Base-by-base conservation (phyloP, 805 yeast species). In the Blastobotrys americana region DNA sequence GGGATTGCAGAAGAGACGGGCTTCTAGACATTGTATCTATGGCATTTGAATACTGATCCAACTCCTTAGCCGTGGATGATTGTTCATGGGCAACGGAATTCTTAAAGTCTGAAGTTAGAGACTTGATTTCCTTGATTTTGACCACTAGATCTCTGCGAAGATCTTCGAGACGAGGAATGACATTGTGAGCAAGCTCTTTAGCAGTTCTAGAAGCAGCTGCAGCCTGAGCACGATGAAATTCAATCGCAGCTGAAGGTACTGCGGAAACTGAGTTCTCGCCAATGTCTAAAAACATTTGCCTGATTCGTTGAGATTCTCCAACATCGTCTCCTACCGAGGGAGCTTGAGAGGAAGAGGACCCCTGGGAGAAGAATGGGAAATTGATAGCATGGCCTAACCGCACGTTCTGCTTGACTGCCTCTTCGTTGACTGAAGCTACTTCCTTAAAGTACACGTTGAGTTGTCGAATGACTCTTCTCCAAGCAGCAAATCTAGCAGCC, bases 221-320 rank as follows among this genome's bases (percentile, higher is more conserved):
- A 0, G 84, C 83, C 43, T 79, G 66, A 25, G 76, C 67, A 2
- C 77, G 71, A 59, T 83, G 88, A 59, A 80, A 75, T 65, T 81
- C 64, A 71, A 80, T 66, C 52, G 89, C 66, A 9, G 80, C 67
- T 6, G 80, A 76, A 6, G 95, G 95, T 31, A 89, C 66, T 61
- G 88, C 96, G 55, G 83, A 88, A 44, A 89, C 74, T 6, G 95
- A 85, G 3, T 84, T 84, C 52, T 73, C 77, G 25, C 96, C 96
- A 27, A 76, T 69, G 1, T 94, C 88, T 43, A 83, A 65, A 55
- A 90, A 90, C 63, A 63, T 53, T 33, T 40, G 31, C 28, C 41
- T 39, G 17, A 74, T 78, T 56, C 73, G 61, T 55, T 48, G 54
- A 31, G 34, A 48, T 55, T 65, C 67, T 58, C 68, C 60, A 45